phyloP scores from a whole-genome alignment of 192 early-diverging fungal genomes.

The Obelidium mucronatum region DNA sequence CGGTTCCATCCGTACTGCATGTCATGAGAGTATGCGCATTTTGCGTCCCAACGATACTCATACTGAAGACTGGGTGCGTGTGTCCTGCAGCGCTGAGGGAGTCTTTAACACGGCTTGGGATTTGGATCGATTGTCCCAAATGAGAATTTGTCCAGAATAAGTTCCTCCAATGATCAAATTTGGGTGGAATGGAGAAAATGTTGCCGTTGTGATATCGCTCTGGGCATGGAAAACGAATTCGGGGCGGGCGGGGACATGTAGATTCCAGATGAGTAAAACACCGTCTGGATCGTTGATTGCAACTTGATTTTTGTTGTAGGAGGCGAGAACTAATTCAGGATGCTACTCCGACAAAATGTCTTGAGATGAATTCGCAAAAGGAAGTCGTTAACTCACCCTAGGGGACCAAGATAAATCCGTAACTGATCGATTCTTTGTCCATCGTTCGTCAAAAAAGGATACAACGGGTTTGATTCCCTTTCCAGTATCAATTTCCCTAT shows the following conservation, averaged over 20 bases:
- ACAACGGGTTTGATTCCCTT: constrained; percentile 73
- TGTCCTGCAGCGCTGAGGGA: constrained; percentile 92
- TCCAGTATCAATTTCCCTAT: constrained; percentile 70
- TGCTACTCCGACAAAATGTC: constrained; percentile 56
- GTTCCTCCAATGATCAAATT: constrained; percentile 93
- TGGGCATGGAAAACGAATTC: constrained; percentile 95
- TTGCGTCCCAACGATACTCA: constrained; percentile 91
- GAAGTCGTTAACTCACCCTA: constrained; percentile 59
- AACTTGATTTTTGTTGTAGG: constrained; percentile 91
- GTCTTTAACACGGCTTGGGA: constrained; percentile 88
- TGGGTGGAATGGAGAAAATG: constrained; percentile 93
- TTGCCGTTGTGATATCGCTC: constrained; percentile 86
- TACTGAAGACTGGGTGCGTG: constrained; percentile 94
- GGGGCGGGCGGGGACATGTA: constrained; percentile 84
- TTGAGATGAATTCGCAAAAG: neutral
- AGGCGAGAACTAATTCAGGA: constrained; percentile 85
- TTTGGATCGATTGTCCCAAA: constrained; percentile 97
- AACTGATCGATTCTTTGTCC: constrained; percentile 87
- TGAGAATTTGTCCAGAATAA: constrained; percentile 95
- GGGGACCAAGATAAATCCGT: constrained; percentile 92
- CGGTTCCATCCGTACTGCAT: constrained; percentile 93
- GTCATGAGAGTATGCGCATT: constrained; percentile 95
- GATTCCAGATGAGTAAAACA: constrained; percentile 93
- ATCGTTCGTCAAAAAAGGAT: constrained; percentile 82
- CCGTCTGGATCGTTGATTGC: constrained; percentile 93